phyloP scores from a whole-genome alignment of 148 eudicot species.

The Vaccinium myrtillus region DNA sequence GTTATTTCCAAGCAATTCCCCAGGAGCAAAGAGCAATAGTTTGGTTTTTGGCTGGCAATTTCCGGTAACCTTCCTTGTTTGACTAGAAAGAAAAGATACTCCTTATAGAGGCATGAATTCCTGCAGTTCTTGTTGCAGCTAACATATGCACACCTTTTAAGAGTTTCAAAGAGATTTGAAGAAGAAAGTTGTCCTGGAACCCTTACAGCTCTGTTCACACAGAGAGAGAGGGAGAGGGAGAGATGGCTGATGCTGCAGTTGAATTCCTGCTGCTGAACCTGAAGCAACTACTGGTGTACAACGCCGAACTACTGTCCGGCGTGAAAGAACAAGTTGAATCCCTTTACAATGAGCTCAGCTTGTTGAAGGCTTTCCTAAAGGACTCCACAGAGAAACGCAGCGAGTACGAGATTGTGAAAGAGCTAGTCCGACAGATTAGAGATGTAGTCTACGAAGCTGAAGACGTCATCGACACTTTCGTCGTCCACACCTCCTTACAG shows the following conservation, averaged over 20 bases:
- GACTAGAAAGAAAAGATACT: too few relatives aligned
- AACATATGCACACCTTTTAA: too few relatives aligned
- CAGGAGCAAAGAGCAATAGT: too few relatives aligned
- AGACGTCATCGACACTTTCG: slow-evolving; percentile 33
- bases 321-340: slow-evolving; percentile 27
- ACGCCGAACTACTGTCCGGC: slow-evolving; percentile 21
- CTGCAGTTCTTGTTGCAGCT: too few relatives aligned
- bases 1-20: too few relatives aligned
- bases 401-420: slow-evolving; percentile 24
- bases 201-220: too few relatives aligned
- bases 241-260: slow-evolving; percentile 38
- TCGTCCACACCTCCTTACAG: slow-evolving; percentile 26
- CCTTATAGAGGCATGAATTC: too few relatives aligned
- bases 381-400: slow-evolving; percentile 23
- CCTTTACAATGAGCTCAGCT: slow-evolving; percentile 26
- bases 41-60: too few relatives aligned
- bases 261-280: slow-evolving; percentile 35
- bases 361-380: slow-evolving; percentile 34
- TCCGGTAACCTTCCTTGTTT: too few relatives aligned
- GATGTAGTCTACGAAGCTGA: slow-evolving; percentile 36
- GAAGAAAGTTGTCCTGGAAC: too few relatives aligned
- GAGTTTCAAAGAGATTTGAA: too few relatives aligned
- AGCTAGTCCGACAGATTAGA: slow-evolving; percentile 29
- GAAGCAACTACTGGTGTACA: slow-evolving; percentile 29
- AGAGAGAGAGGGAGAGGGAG: too few relatives aligned